Base-by-base conservation (phyloP, 2,329 filamentous ascomycete genomes). In the Aspergillus persii region DNA sequence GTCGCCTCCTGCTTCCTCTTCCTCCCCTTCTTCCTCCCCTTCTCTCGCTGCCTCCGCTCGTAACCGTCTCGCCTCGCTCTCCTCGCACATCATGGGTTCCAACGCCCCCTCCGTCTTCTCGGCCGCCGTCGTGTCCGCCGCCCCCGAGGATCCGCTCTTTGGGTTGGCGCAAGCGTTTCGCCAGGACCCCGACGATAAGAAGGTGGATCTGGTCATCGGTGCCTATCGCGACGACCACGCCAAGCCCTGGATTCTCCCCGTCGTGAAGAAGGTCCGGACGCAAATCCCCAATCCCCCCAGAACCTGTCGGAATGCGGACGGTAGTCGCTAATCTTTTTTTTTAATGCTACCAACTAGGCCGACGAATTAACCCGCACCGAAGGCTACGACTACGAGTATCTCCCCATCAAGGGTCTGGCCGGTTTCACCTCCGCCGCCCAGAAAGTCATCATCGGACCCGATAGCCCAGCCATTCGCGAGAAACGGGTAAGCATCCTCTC, bases 361-460 rank as follows among this genome's bases (percentile, higher is more conserved):
- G 93, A 98, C 76, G 89, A 95, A 66, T 87, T 92, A 70, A 86
- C 98, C 67, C 90, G 88, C 77, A 89, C 89, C 74, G 92, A 97
- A 78, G 92, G 94, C 73, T 85, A 91, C 61, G 96, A 99, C 81
- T 94, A 99, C 83, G 95, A 99, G 84, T 99, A 99, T 79, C 91
- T 96, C 61, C 94, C 95, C 60, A 99, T 99, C 75, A 90, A 92
- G 63, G 95, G 95, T 72, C 84, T 98, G 60, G 80, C 88, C 57
- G 84, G 89, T 63, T 96, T 97, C 80, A 97, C 92, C 60, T 84
- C 86, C 68, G 96, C 95, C 73, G 93, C 95, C 27, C 91, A 94
- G 74, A 93, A 95, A 80, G 84, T 98, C 69, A 90, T 97, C 61
- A 84, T 98, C 33, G 93, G 95, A 54, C 77, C 77, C 46, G 86